Percentiles rank a stretch among this genome's conserved stretches.
Evolutionary conservation across 2,329 filamentous ascomycete species (phyloP).

Genomic region (Ophiostoma quercus): DNA sequence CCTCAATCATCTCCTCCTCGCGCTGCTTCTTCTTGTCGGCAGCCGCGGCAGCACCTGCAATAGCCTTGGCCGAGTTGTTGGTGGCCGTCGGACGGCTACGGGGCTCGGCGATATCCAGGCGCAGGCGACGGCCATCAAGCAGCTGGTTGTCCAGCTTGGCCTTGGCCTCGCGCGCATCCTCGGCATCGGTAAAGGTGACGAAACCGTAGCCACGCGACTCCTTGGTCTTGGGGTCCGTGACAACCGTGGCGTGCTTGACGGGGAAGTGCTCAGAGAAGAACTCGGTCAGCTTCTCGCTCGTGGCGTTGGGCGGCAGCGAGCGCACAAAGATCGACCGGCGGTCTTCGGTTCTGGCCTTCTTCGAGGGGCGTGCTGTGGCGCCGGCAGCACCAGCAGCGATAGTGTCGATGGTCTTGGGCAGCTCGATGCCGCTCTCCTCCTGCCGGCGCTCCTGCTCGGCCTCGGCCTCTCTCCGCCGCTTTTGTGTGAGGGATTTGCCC

Average conservation of each 20-base stretch:
- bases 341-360: conserved; percentile 56
- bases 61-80: conserved; percentile 33
- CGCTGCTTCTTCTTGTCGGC: conserved; percentile 47
- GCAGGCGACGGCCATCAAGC: conserved; percentile 75
- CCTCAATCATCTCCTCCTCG: conserved; percentile 56
- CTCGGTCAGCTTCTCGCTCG: conserved; percentile 74
- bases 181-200: conserved; percentile 89
- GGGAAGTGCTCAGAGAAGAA: conserved; percentile 93
- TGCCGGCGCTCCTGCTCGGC: conserved; percentile 31
- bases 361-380: conserved; percentile 36
- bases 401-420: conserved; percentile 4
- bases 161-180: conserved; percentile 78
- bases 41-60: conserved; percentile 36
- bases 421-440: conserved; percentile 21
- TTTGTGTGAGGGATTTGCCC: conserved; percentile 33
- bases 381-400: background rate
- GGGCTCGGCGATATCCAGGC: conserved; percentile 81
- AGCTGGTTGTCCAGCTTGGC: conserved; percentile 73
- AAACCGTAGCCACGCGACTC: conserved; percentile 90
- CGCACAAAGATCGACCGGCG: conserved; percentile 82
- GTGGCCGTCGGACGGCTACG: conserved; percentile 62
- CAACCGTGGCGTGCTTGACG: conserved; percentile 92
- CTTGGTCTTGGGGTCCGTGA: conserved; percentile 79
- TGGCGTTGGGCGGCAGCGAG: conserved; percentile 71
- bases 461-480: conserved; percentile 36